Conservation (phyloP, 305 asterid genomes). For the Fraxinus platypoda region DNA sequence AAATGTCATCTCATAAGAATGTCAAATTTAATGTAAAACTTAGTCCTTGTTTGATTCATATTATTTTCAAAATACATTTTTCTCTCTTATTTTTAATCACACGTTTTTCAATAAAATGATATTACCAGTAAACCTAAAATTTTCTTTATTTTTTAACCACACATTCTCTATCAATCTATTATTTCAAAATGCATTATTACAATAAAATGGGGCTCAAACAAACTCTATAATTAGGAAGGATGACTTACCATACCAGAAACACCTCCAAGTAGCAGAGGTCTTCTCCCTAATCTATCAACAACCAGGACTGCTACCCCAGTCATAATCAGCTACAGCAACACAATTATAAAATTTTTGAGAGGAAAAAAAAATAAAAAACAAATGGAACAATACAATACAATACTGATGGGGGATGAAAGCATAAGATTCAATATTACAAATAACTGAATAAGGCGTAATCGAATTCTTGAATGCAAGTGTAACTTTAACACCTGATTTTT, state of each 20-base stretch:
- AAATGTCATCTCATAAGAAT: neutral
- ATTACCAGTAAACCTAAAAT: too few species aligned
- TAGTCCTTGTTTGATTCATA: too few species aligned
- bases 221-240: neutral
- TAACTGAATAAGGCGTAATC: conserved; percentile 12
- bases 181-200: neutral
- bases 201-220: neutral
- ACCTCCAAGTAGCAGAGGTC: conserved; percentile 94
- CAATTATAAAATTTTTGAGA: conserved; percentile 11
- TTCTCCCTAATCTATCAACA: conserved; percentile 84
- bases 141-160: too few species aligned
- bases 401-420: neutral
- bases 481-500: neutral
- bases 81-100: too few species aligned
- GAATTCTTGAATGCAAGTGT: neutral
- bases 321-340: conserved; percentile 63
- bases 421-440: neutral
- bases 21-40: neutral
- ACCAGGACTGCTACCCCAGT: conserved; percentile 77
- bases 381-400: too few species aligned
- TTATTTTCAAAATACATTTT: too few species aligned
- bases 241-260: conserved; percentile 89
- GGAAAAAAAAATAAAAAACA: too few species aligned
- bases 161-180: neutral
- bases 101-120: too few species aligned